phyloP scores from a whole-genome alignment of 805 yeast species.

The Yamadazyma ubonensis region DNA sequence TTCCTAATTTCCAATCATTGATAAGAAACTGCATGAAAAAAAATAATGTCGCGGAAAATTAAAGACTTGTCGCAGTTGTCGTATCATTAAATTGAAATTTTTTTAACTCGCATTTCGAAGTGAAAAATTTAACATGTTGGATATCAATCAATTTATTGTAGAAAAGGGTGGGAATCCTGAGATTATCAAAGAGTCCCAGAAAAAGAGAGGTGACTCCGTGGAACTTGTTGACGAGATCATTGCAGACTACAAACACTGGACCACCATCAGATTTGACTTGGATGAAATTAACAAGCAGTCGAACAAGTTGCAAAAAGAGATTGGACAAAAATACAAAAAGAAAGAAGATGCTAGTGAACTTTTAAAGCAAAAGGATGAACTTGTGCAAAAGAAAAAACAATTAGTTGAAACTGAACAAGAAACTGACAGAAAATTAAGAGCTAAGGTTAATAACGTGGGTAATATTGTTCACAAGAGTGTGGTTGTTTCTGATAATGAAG shows the following conservation, averaged over 20 bases:
- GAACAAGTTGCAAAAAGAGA: constrained; percentile 88
- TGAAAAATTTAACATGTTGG: constrained; percentile 61
- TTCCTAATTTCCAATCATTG: constrained; percentile 32
- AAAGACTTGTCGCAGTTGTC: neutral
- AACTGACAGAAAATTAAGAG: constrained; percentile 71
- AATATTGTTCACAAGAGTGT: constrained; percentile 93
- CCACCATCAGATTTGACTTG: constrained; percentile 72
- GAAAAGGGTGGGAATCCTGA: constrained; percentile 98
- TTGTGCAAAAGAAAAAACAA: constrained; percentile 67
- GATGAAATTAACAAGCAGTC: constrained; percentile 87
- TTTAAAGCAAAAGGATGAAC: constrained; percentile 73
- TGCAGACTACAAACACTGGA: constrained; percentile 89
- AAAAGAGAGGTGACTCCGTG: constrained; percentile 90
- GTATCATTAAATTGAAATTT: constrained; percentile 1
- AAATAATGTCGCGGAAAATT: neutral
- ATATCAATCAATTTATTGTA: constrained; percentile 84
- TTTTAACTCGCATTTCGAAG: too few species aligned
- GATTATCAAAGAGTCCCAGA: constrained; percentile 80
- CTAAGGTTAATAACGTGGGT: constrained; percentile 87
- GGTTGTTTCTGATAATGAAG: constrained; percentile 85
- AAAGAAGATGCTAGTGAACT: constrained; percentile 92
- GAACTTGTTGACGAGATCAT: constrained; percentile 96
- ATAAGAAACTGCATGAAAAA: constrained; percentile 38
- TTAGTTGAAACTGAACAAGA: constrained; percentile 69
- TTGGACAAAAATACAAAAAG: constrained; percentile 88